A percentile compares a stretch with the other conserved stretches of the same genome.
phyloP scores from a whole-genome alignment of 2,329 filamentous ascomycete genomes.

The Trichophyton simii region DNA sequence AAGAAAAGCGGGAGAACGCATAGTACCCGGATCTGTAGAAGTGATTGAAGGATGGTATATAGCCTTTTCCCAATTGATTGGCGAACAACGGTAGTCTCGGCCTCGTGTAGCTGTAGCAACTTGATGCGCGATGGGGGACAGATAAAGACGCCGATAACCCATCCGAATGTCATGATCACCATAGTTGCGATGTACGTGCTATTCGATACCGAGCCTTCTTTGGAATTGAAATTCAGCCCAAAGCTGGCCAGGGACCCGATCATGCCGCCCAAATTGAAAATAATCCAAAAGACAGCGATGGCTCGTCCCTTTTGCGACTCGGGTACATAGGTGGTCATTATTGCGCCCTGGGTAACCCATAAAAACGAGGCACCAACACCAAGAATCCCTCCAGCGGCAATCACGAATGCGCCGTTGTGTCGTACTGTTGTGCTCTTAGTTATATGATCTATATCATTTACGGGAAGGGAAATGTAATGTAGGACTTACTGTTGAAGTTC shows the following conservation, averaged over 20 bases:
- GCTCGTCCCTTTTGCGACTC: conserved; percentile 34
- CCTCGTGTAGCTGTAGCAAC: conserved; percentile 28
- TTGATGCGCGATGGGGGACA: conserved; percentile 37
- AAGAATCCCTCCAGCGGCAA: conserved; percentile 35
- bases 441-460: not conserved
- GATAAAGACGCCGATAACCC: conserved; percentile 36
- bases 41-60: conserved; percentile 25
- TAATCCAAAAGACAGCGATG: conserved; percentile 36
- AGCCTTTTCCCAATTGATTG: conserved; percentile 22
- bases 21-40: conserved; percentile 36
- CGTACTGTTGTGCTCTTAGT: conserved; percentile 16
- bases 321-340: conserved; percentile 37
- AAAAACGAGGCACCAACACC: conserved; percentile 36
- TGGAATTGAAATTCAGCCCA: conserved; percentile 33
- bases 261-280: conserved; percentile 37
- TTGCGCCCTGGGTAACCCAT: conserved; percentile 38
- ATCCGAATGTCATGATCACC: conserved; percentile 40
- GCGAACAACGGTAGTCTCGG: conserved; percentile 28
- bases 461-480: not conserved
- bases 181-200: conserved; percentile 41
- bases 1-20: conserved; percentile 45
- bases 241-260: conserved; percentile 36
- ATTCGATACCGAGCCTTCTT: conserved; percentile 35
- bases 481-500: conserved; percentile 29
- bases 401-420: conserved; percentile 34